These are phyloP conservation scores for Kokia cookei DNA, from an alignment of 441 rosid genomes.

Conservation along the genomic window DNA sequence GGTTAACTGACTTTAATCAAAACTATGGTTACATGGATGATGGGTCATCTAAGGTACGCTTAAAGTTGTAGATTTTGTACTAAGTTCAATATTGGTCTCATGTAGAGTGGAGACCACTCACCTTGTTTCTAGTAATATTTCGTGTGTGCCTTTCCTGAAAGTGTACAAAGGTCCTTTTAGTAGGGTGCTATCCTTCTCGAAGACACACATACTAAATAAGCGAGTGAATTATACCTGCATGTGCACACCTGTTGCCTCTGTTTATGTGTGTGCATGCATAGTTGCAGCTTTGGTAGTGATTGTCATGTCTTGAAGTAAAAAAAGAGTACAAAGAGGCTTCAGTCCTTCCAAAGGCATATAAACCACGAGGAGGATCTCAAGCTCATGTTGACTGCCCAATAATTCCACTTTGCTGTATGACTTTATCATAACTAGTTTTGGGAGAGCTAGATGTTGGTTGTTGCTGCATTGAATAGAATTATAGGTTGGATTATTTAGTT, in stretches of 20 bases:
- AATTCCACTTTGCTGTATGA: neutral
- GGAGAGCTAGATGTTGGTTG: neutral
- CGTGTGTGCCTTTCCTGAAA: neutral
- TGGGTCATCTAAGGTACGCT: slow-evolving; percentile 71
- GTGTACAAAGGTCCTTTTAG: neutral
- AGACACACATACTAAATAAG: neutral
- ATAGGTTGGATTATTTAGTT: neutral
- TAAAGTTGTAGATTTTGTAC: neutral
- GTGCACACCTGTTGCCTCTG: neutral
- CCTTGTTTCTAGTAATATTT: neutral
- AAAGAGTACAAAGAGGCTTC: neutral
- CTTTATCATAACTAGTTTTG: neutral
- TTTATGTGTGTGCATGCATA: neutral
- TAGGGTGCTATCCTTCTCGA: neutral
- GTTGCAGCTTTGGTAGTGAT: neutral
- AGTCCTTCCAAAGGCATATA: neutral
- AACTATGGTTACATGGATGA: slow-evolving; percentile 54
- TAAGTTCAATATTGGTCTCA: neutral
- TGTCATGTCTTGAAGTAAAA: neutral
- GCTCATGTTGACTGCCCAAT: neutral
- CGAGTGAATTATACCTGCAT: neutral
- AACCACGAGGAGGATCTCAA: neutral
- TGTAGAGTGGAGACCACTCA: neutral
- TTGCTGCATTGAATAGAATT: neutral
- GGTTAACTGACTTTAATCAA: slow-evolving; percentile 53